Percentiles rank a stretch among this genome's conserved stretches.
These are phyloP conservation scores for Cymbopogon flexuosus DNA, from an alignment of 202 grass and related monocot species.

Conservation along the genomic window DNA sequence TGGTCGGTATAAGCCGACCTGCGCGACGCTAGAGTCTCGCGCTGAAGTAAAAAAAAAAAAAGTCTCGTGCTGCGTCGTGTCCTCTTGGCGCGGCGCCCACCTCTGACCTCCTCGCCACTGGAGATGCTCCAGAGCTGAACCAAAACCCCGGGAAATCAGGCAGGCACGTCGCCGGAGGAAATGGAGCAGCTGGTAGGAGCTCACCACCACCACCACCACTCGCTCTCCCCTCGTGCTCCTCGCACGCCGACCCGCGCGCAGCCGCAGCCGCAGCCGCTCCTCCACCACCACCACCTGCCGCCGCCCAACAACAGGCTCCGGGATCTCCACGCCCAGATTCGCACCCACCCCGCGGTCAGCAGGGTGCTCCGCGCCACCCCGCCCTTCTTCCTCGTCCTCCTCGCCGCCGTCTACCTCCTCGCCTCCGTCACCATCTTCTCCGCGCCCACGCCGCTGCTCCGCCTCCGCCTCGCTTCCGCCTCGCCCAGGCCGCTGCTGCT, in stretches of 20 bases:
- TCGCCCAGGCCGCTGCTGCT: constrained; percentile 24
- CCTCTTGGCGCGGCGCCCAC: background rate
- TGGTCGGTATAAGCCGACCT: no score
- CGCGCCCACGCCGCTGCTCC: constrained; percentile 33
- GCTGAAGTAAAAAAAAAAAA: no score
- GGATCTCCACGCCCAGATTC: constrained; percentile 23
- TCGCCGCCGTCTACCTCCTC: constrained; percentile 54
- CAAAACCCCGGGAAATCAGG: constrained; percentile 5
- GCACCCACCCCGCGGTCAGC: background rate
- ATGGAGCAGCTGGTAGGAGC: constrained; percentile 56
- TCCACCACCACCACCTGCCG: constrained; percentile 26
- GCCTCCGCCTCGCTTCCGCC: background rate
- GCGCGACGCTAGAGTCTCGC: background rate
- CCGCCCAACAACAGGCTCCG: constrained; percentile 38
- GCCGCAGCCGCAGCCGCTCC: constrained; percentile 15
- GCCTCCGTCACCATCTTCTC: constrained; percentile 55
- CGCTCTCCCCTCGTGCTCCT: constrained; percentile 21
- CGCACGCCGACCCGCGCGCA: constrained; percentile 31
- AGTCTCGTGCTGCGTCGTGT: background rate
- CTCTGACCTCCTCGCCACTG: background rate
- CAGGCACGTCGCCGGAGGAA: background rate
- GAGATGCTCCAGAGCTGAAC: background rate
- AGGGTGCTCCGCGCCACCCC: constrained; percentile 40
- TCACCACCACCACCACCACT: constrained; percentile 23
- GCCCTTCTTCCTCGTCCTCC: constrained; percentile 57